Conservation (phyloP, 257 asterid species). For the Buddleja alternifolia region DNA sequence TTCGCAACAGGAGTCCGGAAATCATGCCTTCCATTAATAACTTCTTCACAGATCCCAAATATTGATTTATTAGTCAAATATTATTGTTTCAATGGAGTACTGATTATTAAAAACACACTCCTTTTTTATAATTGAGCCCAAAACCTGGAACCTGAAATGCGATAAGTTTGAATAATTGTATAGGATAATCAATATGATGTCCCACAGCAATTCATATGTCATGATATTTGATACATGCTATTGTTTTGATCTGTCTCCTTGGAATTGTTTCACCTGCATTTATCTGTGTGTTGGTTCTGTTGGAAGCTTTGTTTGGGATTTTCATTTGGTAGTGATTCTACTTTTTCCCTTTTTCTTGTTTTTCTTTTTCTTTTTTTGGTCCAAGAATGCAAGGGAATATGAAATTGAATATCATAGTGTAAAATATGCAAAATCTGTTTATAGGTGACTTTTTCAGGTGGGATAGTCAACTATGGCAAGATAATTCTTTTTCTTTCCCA, state of each 20-base stretch:
- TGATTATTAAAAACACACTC: slow-evolving; percentile 22
- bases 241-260: not conserved
- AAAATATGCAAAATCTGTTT: too few relatives aligned
- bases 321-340: not conserved
- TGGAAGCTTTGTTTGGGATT: not conserved
- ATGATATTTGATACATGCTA: not conserved
- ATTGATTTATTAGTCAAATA: slow-evolving; percentile 28
- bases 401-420: too few relatives aligned
- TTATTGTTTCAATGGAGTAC: slow-evolving; percentile 8
- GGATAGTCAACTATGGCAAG: too few relatives aligned
- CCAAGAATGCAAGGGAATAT: too few relatives aligned
- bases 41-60: slow-evolving; percentile 68
- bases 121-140: slow-evolving; percentile 30
- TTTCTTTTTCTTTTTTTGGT: too few relatives aligned
- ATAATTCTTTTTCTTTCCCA: too few relatives aligned
- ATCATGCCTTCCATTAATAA: slow-evolving; percentile 76
- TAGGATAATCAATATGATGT: not conserved
- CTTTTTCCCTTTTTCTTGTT: not conserved
- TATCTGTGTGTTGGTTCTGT: too few relatives aligned
- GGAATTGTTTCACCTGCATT: not conserved
- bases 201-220: slow-evolving; percentile 19
- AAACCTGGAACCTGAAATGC: slow-evolving; percentile 7
- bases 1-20: slow-evolving; percentile 66
- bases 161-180: slow-evolving; percentile 36
- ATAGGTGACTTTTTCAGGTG: too few relatives aligned